A percentile compares a stretch with the other conserved stretches of the same genome.
These are phyloP conservation scores for Guadua angustifolia DNA, from an alignment of 176 grass and related monocot genomes.

Conservation along the genomic window DNA sequence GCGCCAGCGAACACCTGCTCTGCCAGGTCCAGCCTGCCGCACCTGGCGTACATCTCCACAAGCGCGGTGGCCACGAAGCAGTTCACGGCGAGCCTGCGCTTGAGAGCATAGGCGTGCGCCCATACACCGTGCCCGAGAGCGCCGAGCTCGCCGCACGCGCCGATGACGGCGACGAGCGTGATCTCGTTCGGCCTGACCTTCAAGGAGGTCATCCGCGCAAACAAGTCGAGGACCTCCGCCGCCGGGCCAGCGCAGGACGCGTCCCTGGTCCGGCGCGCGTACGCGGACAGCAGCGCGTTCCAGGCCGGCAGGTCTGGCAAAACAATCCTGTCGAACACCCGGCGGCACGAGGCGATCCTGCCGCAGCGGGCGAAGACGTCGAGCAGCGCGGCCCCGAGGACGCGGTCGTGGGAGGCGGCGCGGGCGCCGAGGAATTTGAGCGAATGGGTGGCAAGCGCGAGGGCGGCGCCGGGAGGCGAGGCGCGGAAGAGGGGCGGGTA, in stretches of 20 bases:
- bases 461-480: neutral
- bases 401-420: conserved; percentile 4
- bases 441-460: conserved; percentile 42
- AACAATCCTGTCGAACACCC: no score
- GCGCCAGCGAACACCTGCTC: conserved; percentile 41
- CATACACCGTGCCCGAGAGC: conserved; percentile 43
- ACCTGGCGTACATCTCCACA: conserved; percentile 45
- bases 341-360: neutral
- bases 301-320: no score
- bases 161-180: conserved; percentile 37
- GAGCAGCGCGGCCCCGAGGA: conserved; percentile 42
- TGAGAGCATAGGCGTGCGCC: conserved; percentile 38
- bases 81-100: conserved; percentile 14
- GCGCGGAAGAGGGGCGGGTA: conserved; percentile 51
- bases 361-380: conserved; percentile 36
- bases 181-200: conserved; percentile 36
- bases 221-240: conserved; percentile 17
- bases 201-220: neutral
- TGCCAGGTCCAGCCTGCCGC: conserved; percentile 47
- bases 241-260: neutral
- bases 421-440: conserved; percentile 33
- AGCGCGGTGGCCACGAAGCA: conserved; percentile 44
- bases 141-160: conserved; percentile 35
- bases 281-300: conserved; percentile 36
- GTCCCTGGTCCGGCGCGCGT: conserved; percentile 13